Evolutionary conservation across 306 rosid genomes (phyloP).

Genomic region (Pueraria montana): DNA sequence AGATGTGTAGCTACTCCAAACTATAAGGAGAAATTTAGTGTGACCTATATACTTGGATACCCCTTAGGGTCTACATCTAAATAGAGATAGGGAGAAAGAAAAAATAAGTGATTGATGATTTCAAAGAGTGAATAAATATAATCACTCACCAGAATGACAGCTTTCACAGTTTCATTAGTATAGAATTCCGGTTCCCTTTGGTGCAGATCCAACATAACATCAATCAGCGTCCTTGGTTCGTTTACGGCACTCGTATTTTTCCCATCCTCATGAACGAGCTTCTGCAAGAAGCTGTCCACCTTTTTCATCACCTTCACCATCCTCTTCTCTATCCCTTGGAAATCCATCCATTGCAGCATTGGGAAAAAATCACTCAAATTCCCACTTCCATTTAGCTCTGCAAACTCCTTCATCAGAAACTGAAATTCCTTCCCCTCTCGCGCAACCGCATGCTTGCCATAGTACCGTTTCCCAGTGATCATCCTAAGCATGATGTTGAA

Average conservation of each 20-base stretch:
- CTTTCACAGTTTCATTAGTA: slow-evolving; percentile 50
- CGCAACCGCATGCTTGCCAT: slow-evolving; percentile 38
- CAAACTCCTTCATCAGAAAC: slow-evolving; percentile 3
- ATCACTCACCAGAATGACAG: slow-evolving; percentile 30
- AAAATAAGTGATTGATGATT: too few species aligned
- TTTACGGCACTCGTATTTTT: too few species aligned
- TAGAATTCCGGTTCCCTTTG: slow-evolving; percentile 46
- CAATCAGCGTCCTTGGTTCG: too few species aligned
- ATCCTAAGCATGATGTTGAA: slow-evolving; percentile 50
- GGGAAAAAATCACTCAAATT: slow-evolving; percentile 47
- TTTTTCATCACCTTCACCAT: slow-evolving; percentile 45
- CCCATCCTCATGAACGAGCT: slow-evolving; percentile 25
- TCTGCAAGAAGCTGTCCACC: slow-evolving; percentile 46
- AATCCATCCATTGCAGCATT: slow-evolving; percentile 45
- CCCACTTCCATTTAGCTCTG: too few species aligned
- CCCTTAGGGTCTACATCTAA: too few species aligned
- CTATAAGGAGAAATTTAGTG: too few species aligned
- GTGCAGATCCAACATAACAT: slow-evolving; percentile 47
- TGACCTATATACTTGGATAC: too few species aligned
- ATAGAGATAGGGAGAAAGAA: too few species aligned
- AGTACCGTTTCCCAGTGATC: slow-evolving; percentile 51
- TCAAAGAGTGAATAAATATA: too few species aligned
- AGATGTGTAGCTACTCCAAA: too few species aligned
- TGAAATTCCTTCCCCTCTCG: slow-evolving; percentile 36
- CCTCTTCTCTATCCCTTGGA: slow-evolving; percentile 42